Conservation (phyloP, 2,329 filamentous ascomycete species). For the Gnomoniopsis sp. region DNA sequence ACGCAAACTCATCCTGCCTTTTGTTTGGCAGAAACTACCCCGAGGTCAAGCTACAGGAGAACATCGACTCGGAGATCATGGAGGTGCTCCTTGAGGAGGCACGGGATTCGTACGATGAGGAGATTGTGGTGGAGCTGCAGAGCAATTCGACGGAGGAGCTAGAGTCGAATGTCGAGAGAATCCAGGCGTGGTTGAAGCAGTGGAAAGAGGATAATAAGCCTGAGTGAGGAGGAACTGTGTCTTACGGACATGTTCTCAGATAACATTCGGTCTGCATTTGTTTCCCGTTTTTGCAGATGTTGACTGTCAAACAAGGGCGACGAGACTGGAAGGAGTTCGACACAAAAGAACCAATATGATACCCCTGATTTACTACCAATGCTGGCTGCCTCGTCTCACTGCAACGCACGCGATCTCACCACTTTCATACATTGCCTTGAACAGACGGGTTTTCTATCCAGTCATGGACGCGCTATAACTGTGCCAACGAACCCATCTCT, state of each 20-base stretch:
- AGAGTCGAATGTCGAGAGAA: slow-evolving; percentile 81
- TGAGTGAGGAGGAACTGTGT: slow-evolving; percentile 1
- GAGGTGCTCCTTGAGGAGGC: slow-evolving; percentile 90
- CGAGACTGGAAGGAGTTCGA: neutral
- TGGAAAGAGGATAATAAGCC: slow-evolving; percentile 70
- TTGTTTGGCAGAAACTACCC: slow-evolving; percentile 62
- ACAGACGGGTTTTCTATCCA: neutral
- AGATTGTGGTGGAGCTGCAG: slow-evolving; percentile 83
- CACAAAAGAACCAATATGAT: slow-evolving; percentile 19
- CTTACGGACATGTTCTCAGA: too few relatives aligned
- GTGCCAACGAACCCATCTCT: neutral
- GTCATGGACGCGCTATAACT: neutral
- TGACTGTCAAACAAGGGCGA: neutral
- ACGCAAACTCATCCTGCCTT: neutral
- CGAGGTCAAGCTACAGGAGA: slow-evolving; percentile 89
- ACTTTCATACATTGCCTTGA: too few relatives aligned
- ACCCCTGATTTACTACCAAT: slow-evolving; percentile 7
- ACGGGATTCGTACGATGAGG: slow-evolving; percentile 76
- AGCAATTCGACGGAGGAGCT: slow-evolving; percentile 83
- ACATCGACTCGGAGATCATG: slow-evolving; percentile 97
- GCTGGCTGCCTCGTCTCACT: neutral
- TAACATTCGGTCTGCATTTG: too few relatives aligned
- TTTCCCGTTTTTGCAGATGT: too few relatives aligned
- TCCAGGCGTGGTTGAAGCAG: slow-evolving; percentile 75
- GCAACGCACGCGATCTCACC: neutral